Conservation (phyloP, 164 flowering plant genomes). For the Nymphaea colorata region DNA sequence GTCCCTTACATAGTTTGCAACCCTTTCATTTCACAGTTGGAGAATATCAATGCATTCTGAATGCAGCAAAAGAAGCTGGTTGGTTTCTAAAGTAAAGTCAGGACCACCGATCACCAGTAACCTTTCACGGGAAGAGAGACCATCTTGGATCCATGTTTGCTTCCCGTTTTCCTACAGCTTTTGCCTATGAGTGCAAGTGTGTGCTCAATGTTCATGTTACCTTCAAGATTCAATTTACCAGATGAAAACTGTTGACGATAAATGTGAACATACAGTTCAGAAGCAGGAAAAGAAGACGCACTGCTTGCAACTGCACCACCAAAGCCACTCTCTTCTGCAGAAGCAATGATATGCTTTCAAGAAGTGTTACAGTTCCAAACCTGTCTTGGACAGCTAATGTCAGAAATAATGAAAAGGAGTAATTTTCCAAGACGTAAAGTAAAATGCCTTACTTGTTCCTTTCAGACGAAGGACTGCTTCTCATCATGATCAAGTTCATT, state of each 20-base stretch:
- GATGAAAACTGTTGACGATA: background rate
- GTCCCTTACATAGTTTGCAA: no score
- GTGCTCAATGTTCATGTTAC: no score
- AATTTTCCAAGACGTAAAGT: no score
- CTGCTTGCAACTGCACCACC: constrained; percentile 48
- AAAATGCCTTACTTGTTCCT: constrained; percentile 51
- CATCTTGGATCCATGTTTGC: no score
- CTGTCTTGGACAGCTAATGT: constrained; percentile 18
- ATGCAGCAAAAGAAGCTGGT: no score
- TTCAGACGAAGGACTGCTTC: constrained; percentile 43
- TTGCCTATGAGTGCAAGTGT: no score
- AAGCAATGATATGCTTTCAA: constrained; percentile 39
- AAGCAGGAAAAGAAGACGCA: constrained; percentile 60
- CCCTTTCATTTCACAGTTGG: no score
- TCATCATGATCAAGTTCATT: constrained; percentile 66
- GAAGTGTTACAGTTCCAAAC: constrained; percentile 34
- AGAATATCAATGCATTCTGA: no score
- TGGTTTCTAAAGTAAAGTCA: no score
- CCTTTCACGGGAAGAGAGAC: no score
- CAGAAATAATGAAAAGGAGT: background rate
- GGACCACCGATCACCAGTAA: no score
- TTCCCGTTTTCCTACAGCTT: no score
- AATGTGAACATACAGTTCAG: constrained; percentile 54
- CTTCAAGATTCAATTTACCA: background rate
- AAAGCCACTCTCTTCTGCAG: constrained; percentile 58